Percentiles rank a stretch among this genome's conserved stretches.
These are phyloP conservation scores for Phaeoacremonium minimum DNA, from an alignment of 2,329 filamentous ascomycete genomes.

Conservation along the genomic window DNA sequence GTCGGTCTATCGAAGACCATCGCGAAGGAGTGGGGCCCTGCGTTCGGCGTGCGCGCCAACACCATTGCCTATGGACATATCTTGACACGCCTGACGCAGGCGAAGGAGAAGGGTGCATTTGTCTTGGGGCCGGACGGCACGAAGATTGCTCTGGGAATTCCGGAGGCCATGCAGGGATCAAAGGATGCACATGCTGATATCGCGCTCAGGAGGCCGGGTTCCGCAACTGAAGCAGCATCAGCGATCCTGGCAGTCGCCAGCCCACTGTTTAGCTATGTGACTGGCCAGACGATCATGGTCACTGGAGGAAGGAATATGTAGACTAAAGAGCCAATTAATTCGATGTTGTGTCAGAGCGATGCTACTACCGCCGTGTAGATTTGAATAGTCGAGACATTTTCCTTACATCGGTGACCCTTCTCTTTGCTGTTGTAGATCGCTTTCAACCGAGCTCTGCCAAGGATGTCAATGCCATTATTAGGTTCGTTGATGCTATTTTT, in stretches of 20 bases:
- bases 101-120: constrained; percentile 81
- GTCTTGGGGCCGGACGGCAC: constrained; percentile 71
- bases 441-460: too few species aligned
- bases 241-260: constrained; percentile 75
- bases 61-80: constrained; percentile 84
- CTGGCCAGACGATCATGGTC: constrained; percentile 81
- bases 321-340: neutral
- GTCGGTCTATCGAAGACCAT: constrained; percentile 83
- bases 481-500: too few species aligned
- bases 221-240: constrained; percentile 74
- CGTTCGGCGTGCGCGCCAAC: constrained; percentile 78
- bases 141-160: constrained; percentile 72
- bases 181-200: constrained; percentile 61
- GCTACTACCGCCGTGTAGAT: too few species aligned
- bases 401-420: too few species aligned
- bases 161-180: constrained; percentile 48
- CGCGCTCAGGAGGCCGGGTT: constrained; percentile 71
- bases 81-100: constrained; percentile 72
- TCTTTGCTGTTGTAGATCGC: too few species aligned
- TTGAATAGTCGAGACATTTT: too few species aligned
- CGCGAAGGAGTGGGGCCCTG: constrained; percentile 86
- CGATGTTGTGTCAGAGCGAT: too few species aligned
- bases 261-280: constrained; percentile 79
- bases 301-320: constrained; percentile 70
- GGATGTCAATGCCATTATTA: too few species aligned